Evolutionary conservation across 2,329 filamentous ascomycete species (phyloP).

Genomic region (Clonostachys byssicola): DNA sequence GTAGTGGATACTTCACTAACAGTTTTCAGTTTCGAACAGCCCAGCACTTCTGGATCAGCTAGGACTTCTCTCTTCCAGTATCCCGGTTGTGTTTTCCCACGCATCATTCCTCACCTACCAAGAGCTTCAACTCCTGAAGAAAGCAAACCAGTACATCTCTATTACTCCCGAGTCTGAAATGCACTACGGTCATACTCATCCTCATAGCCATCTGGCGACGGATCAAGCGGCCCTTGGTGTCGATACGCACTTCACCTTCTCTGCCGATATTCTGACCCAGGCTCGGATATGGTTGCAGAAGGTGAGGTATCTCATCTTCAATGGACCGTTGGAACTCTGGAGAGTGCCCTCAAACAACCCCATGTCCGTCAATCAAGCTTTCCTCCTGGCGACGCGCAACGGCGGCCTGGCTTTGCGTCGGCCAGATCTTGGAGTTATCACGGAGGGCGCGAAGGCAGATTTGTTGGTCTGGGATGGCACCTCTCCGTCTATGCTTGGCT

Average conservation of each 20-base stretch:
- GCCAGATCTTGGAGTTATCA: slow-evolving; percentile 44
- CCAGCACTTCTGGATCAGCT: slow-evolving; percentile 29
- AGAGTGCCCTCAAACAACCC: slow-evolving; percentile 39
- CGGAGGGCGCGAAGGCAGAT: slow-evolving; percentile 47
- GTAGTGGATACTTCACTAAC: too few relatives aligned
- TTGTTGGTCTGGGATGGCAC: slow-evolving; percentile 47
- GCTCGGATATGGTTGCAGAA: slow-evolving; percentile 48
- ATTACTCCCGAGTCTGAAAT: slow-evolving; percentile 57
- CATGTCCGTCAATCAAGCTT: slow-evolving; percentile 50
- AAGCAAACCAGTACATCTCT: slow-evolving; percentile 47
- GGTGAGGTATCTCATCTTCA: slow-evolving; percentile 16
- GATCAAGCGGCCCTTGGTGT: slow-evolving; percentile 50
- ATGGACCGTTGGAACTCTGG: slow-evolving; percentile 28
- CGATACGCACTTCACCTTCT: slow-evolving; percentile 50
- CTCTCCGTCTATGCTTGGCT: slow-evolving; percentile 45
- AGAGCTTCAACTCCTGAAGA: slow-evolving; percentile 35
- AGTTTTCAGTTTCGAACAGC: slow-evolving; percentile 18
- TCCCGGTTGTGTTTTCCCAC: slow-evolving; percentile 49
- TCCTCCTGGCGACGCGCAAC: slow-evolving; percentile 46
- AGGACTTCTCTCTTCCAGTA: slow-evolving; percentile 33
- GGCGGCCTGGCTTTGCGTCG: slow-evolving; percentile 47
- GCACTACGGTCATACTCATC: slow-evolving; percentile 52
- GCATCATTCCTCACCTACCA: slow-evolving; percentile 34
- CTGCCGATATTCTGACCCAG: slow-evolving; percentile 41
- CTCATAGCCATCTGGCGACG: slow-evolving; percentile 30